Evolutionary conservation across 2,329 filamentous ascomycete genomes (phyloP).

Genomic region (Fusarium solani-melongenae): DNA sequence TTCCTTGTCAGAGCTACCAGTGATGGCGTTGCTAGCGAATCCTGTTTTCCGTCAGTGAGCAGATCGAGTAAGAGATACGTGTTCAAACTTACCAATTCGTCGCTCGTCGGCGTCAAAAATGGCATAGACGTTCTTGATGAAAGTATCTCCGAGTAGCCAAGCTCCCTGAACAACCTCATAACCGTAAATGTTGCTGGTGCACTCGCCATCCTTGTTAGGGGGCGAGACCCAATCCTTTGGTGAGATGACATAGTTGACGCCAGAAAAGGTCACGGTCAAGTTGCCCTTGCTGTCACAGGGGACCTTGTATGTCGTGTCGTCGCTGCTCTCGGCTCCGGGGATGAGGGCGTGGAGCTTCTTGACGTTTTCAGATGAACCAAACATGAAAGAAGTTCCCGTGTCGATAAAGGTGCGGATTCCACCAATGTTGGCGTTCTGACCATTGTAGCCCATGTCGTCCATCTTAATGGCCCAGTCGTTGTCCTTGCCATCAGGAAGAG

Average conservation of each 20-base stretch:
- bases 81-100: constrained; percentile 65
- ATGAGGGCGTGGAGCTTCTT: constrained; percentile 75
- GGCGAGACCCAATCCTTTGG: constrained; percentile 76
- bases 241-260: constrained; percentile 73
- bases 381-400: constrained; percentile 83
- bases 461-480: constrained; percentile 80
- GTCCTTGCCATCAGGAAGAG: constrained; percentile 55
- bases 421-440: constrained; percentile 66
- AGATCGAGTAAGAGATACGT: neutral
- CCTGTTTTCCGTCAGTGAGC: constrained; percentile 29
- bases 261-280: constrained; percentile 75
- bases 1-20: constrained; percentile 5
- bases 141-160: constrained; percentile 88
- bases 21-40: constrained; percentile 36
- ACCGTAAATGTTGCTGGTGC: constrained; percentile 80
- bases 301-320: constrained; percentile 73
- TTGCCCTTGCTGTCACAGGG: constrained; percentile 75
- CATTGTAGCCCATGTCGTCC: constrained; percentile 73
- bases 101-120: constrained; percentile 82
- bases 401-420: constrained; percentile 77
- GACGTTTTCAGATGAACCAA: constrained; percentile 76
- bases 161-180: constrained; percentile 71
- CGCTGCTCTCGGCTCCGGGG: constrained; percentile 66
- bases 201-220: constrained; percentile 57
- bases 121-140: constrained; percentile 89